Evolutionary conservation across 1,284 basidiomycete genomes (phyloP), one percentile per base, ranked within the genome.

Genomic region (Phellopilus nigrolimitatus): DNA sequence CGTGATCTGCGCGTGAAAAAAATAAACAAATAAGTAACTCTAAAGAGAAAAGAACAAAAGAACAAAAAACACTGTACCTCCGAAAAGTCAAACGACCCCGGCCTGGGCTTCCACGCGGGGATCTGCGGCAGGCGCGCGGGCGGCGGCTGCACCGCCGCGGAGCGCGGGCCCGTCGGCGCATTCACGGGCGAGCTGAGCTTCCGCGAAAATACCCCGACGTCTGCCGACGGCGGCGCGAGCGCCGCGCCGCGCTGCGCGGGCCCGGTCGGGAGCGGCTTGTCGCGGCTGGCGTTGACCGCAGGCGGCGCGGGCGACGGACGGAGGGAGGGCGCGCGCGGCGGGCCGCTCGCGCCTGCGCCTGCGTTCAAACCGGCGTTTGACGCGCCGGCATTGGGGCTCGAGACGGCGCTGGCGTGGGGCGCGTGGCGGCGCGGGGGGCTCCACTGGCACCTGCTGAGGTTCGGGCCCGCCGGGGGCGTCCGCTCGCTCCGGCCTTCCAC

Each of bases 131-230:
- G n/a, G 10, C 41, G 42, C 21, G 25, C 34, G 8, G 43, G 42
- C 21, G 42, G 43, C 4, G 33, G 42, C 7, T 45, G 50, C 17
- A 28, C 24, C 9, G 25, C 17, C 0, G 43, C 37, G 25, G 34
- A 47, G 31, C 50, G 50, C 15, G 50, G 50, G 25, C 43, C 50
- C n/a, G 50, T 46, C 5, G 50, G 50, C 4, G 28, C 40, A n/a
- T 42, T 44, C n/a, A 15, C 19, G 1, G 49, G 49, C 6, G 25
- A 36, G 21, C 5, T 27, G 4, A 22, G 4, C 27, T 31, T 24
- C n/a, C 7, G 31, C 7, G 40, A 15, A 13, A 6, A n/a, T n/a
- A n/a, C n/a, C n/a, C n/a, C 12, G 12, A 30, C 19, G n/a, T 4
- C 13, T 24, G 15, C 28, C 5, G 22, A 13, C 34, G 5, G n/a